Base-by-base conservation (phyloP, 176 grass and related monocot species). In the Guadua angustifolia region DNA sequence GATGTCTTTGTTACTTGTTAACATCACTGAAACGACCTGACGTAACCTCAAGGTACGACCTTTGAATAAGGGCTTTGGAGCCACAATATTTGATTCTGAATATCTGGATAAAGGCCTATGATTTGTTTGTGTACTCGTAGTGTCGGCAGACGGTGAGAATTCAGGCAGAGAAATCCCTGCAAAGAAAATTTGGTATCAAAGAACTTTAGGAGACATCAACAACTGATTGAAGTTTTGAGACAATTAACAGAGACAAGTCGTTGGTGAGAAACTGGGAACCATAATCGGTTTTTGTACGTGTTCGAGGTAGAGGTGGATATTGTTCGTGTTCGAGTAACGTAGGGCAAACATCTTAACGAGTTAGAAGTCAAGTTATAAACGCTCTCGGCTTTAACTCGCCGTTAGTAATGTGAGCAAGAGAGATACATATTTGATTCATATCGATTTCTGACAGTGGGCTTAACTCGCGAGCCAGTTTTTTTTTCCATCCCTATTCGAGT, bases 131-230 rank as follows among this genome's bases (percentile, higher is more conserved):
- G 39, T 9, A 55, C 43, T 8, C 44, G 10, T 35, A 76, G 73
- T 77, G 82, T 68, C 82, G 72, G 82, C 59, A 55, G 71, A 9
- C 38, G 69, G 21, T 26, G 59, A 53, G 52, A 43, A 51, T 66
- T 40, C 69, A 11, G 9, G 5, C 43, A 3, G 11, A 19, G 63
- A 36, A 39, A 16, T 18, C 0, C 50, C 21, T 19, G 7, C 14
- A 32, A 19, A 33, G 5, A 18, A 75, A 53, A 33, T 4, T 81
- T 82, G 38, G 29, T 8, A 64, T 25, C 22, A 71, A 74, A 83
- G 12, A 29, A 12, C 9, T 67, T 56, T 47, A 5, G 19, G 35
- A 68, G 35, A 45, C 71, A 18, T 26, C 45, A 84, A 32, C 46
- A 66, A 63, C 19, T 1, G 71, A 3, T 36, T 35, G 15, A 73